These are phyloP conservation scores for Bipolaris gigantea DNA, from an alignment of 2,329 filamentous ascomycete species.

Conservation along the genomic window DNA sequence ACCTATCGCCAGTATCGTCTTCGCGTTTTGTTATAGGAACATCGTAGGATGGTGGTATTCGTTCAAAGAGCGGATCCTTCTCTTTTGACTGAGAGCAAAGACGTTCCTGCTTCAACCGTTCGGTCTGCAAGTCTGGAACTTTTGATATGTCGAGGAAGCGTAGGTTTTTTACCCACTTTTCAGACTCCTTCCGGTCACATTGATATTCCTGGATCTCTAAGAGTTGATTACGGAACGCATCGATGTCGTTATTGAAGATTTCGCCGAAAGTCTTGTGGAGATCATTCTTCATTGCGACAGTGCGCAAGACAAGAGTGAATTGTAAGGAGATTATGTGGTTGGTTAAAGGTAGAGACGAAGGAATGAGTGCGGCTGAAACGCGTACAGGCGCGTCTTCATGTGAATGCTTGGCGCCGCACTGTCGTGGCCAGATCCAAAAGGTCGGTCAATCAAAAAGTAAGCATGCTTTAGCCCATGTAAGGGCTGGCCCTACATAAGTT, in stretches of 20 bases:
- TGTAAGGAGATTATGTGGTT: not conserved
- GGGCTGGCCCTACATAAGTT: too few relatives aligned
- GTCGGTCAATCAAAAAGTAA: not conserved
- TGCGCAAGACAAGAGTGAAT: not conserved
- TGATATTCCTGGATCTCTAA: constrained; percentile 13
- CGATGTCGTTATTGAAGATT: constrained; percentile 16
- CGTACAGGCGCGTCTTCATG: not conserved
- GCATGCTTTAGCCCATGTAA: not conserved
- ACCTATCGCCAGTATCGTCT: constrained; percentile 4
- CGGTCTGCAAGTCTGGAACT: constrained; percentile 3
- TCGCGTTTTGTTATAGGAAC: constrained; percentile 1
- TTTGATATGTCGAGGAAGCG: constrained; percentile 23
- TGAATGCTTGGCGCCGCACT: not conserved
- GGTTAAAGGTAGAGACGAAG: not conserved
- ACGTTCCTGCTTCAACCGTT: not conserved
- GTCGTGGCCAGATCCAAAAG: not conserved
- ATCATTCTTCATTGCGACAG: constrained; percentile 18
- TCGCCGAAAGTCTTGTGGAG: constrained; percentile 20
- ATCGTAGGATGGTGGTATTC: not conserved
- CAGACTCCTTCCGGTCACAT: constrained; percentile 10
- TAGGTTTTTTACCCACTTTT: constrained; percentile 13
- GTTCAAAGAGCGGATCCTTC: not conserved
- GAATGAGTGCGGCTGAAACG: not conserved
- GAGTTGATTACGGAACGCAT: constrained; percentile 17
- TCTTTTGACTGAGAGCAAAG: not conserved